Evolutionary conservation across 1,284 basidiomycete genomes (phyloP).

Genomic region (Pseudozyma tsukubaensis): DNA sequence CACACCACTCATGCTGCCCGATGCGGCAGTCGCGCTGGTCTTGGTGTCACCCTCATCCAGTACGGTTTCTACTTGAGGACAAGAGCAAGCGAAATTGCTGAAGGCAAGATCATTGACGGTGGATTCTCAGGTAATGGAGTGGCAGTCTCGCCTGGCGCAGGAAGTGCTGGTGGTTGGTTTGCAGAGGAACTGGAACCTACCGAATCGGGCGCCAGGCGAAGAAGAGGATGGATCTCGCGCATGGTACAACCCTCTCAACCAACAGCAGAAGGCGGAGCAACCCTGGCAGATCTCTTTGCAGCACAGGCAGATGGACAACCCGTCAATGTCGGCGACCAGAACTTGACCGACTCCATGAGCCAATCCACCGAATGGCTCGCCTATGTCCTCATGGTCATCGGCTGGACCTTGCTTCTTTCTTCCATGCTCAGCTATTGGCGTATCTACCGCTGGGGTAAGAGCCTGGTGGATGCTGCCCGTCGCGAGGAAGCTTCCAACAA

Average conservation of each 20-base stretch:
- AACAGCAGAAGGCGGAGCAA: constrained; percentile 37
- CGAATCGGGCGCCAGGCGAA: constrained; percentile 5
- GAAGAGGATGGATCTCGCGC: constrained; percentile 23
- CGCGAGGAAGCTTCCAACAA: constrained; percentile 41
- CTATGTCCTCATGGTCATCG: constrained; percentile 88
- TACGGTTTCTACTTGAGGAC: constrained; percentile 85
- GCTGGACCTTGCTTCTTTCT: constrained; percentile 82
- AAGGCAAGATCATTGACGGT: constrained; percentile 58
- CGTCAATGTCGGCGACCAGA: constrained; percentile 70
- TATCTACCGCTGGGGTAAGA: constrained; percentile 58
- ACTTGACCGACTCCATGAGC: constrained; percentile 68
- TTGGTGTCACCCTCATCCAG: constrained; percentile 89
- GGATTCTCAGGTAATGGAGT: constrained; percentile 11
- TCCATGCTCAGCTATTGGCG: constrained; percentile 80
- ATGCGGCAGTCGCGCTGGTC: constrained; percentile 90
- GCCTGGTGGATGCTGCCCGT: constrained; percentile 55
- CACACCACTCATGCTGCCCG: constrained; percentile 88
- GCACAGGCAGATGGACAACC: constrained; percentile 65
- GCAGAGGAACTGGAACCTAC: constrained; percentile 39
- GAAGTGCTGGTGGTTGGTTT: constrained; percentile 63
- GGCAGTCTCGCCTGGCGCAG: constrained; percentile 29
- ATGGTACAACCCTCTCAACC: constrained; percentile 15
- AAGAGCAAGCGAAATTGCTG: constrained; percentile 67
- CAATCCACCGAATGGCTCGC: constrained; percentile 81
- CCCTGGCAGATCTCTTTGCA: constrained; percentile 61